Conservation (phyloP, 768 basidiomycete species). For the Suillus lakei region DNA sequence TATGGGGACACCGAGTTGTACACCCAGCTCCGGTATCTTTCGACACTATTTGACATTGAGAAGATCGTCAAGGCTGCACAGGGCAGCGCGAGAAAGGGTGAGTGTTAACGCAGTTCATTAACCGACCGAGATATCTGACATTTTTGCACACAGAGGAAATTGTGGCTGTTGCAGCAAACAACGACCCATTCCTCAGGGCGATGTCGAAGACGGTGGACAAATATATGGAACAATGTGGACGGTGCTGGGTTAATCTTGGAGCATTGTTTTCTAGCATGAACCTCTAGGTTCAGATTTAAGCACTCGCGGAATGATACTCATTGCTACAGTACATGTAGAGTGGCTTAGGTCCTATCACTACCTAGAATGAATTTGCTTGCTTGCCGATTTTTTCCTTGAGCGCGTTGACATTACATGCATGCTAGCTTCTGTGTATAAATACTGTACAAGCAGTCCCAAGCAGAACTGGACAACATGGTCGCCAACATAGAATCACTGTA, state of each 20-base stretch:
- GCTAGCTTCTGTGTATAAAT: too few relatives aligned
- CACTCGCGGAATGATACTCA: neutral
- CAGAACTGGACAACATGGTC: constrained; percentile 85
- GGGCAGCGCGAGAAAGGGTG: constrained; percentile 50
- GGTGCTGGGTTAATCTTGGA: constrained; percentile 87
- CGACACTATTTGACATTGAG: constrained; percentile 74
- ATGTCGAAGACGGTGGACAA: constrained; percentile 68
- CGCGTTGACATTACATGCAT: too few relatives aligned
- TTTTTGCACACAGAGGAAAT: constrained; percentile 55
- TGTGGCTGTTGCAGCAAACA: constrained; percentile 49
- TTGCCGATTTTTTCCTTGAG: too few relatives aligned
- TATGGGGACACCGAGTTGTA: constrained; percentile 87
- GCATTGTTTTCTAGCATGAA: constrained; percentile 85
- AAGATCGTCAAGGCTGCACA: constrained; percentile 59
- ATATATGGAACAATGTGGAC: constrained; percentile 86
- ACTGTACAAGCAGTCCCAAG: constrained; percentile 72
- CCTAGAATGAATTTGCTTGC: too few relatives aligned
- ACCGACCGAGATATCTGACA: neutral
- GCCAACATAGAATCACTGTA: constrained; percentile 73
- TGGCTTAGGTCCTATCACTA: too few relatives aligned
- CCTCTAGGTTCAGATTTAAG: constrained; percentile 37
- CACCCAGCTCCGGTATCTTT: constrained; percentile 87
- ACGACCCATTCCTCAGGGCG: constrained; percentile 52
- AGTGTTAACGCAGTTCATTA: constrained; percentile 12
- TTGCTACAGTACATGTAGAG: too few relatives aligned